phyloP scores from a whole-genome alignment of 139 green algal genomes.

The Edaphochlamys debaryana region DNA sequence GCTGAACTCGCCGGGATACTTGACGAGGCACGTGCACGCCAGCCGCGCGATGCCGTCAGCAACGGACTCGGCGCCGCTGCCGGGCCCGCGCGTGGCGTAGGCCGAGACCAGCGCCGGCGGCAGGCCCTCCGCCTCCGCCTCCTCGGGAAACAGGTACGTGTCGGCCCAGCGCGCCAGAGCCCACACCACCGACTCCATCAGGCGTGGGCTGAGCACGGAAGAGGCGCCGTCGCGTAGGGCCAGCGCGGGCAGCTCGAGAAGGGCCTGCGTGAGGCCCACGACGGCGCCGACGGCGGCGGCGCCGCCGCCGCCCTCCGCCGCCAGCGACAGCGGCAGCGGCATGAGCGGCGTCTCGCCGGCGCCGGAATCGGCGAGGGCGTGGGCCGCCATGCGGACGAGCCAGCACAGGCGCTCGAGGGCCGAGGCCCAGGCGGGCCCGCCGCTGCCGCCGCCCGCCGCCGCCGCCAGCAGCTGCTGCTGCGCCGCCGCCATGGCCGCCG shows the following conservation, averaged over 20 bases:
- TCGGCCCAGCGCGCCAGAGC: conserved; percentile 79
- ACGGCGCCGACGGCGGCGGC: background rate
- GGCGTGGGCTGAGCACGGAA: conserved; percentile 51
- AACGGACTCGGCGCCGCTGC: conserved; percentile 14
- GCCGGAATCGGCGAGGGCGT: conserved; percentile 82
- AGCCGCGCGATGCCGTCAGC: conserved; percentile 65
- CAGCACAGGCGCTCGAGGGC: conserved; percentile 84
- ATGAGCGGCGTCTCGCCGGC: conserved; percentile 81
- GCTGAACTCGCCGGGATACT: conserved; percentile 57
- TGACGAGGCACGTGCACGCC: conserved; percentile 56
- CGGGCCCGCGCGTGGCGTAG: conserved; percentile 8
- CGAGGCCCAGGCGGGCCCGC: conserved; percentile 28
- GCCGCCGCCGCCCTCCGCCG: background rate
- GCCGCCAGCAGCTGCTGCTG: conserved; percentile 47
- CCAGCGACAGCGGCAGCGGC: conserved; percentile 60
- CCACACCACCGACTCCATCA: conserved; percentile 81
- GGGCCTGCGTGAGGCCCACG: conserved; percentile 41
- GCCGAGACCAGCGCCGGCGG: conserved; percentile 47
- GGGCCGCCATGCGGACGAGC: conserved; percentile 71
- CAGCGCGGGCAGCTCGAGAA: conserved; percentile 42
- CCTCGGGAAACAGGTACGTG: conserved; percentile 89
- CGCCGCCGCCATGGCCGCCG: conserved; percentile 20
- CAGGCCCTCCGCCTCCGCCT: conserved; percentile 43
- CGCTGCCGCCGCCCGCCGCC: background rate
- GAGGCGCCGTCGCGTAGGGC: conserved; percentile 25